Evolutionary conservation across 2,329 filamentous ascomycete species (phyloP), one percentile per base, ranked within the genome.

Genomic region (Venturia effusa): DNA sequence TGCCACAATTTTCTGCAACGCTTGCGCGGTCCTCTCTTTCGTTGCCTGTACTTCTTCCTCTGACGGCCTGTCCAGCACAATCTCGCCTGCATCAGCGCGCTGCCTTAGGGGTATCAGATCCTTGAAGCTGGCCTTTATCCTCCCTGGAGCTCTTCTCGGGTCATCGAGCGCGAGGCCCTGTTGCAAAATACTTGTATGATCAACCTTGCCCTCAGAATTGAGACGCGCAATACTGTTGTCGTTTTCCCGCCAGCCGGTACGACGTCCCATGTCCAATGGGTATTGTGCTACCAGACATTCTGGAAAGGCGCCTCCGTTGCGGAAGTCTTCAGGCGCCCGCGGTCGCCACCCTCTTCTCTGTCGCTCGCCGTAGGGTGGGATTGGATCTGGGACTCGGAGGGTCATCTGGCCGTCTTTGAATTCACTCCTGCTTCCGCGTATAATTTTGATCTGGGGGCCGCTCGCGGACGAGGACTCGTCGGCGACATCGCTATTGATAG

Each of bases 261-360:
- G 95, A 70, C 88, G 86, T 65, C 93, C 93, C 91, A 97, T 97
- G 66, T 96, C 90, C 61, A 96, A 84, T 13, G 94, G 94, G 73
- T 97, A 99, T 73, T 99, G 94, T 54, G 93, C 94, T 62, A 97
- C 86, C 17, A 90, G 87, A 34, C 97, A 87, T 77, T 97, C 93
- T 43, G 94, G 94, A 73, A 97, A 99, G 62, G 93, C 92, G 70
- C 94, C 94, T 67, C 94, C 94, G 80, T 97, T 92, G 70, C 90
- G 92, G 77, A 92, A 99, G 75, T 99, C 94, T 73, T 97, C 92
- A 67, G 89, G 85, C 48, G 83, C 83, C 71, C 93, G 88, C 39
- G 94, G 94, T 68, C 94, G 86, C 94, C 94, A 99, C 83, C 89
- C 90, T 73, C 84, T 89, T 71, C 94, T 88, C 74, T 92, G 87